Conservation (phyloP, 306 rosid species). For the Mucuna pruriens region DNA sequence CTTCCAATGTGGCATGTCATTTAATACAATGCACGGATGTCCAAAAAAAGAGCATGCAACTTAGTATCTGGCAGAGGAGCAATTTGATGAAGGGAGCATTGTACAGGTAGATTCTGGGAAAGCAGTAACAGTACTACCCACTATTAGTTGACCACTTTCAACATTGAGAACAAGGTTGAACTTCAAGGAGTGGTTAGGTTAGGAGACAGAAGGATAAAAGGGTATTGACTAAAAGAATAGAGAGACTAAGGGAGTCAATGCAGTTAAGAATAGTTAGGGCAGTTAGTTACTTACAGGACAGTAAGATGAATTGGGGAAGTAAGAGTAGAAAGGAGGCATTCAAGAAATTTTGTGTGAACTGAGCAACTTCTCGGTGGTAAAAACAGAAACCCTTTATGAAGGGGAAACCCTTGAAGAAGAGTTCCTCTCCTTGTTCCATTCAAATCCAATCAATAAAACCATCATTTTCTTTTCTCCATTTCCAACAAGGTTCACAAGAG, state of each 20-base stretch:
- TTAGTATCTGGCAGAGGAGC: too few species aligned
- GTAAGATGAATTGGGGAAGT: too few species aligned
- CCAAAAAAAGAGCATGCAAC: too few species aligned
- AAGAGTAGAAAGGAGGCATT: neutral
- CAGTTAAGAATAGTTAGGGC: too few species aligned
- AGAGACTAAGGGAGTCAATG: too few species aligned
- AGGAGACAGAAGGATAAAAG: neutral
- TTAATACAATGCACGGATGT: too few species aligned
- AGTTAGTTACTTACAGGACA: too few species aligned
- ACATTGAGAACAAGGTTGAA: neutral
- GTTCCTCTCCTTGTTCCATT: neutral
- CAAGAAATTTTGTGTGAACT: neutral
- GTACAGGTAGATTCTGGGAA: neutral
- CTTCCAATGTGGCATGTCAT: too few species aligned
- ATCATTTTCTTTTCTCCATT: neutral
- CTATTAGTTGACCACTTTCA: neutral
- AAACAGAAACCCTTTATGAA: too few species aligned
- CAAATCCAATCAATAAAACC: neutral
- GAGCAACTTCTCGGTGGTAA: neutral
- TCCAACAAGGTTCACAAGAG: too few species aligned
- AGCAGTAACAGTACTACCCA: neutral
- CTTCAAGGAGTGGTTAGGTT: neutral
- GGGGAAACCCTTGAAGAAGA: neutral
- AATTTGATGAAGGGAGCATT: too few species aligned
- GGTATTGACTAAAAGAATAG: too few species aligned